These are phyloP conservation scores for Fusarium setosum DNA, from an alignment of 2,329 filamentous ascomycete species.

Conservation along the genomic window DNA sequence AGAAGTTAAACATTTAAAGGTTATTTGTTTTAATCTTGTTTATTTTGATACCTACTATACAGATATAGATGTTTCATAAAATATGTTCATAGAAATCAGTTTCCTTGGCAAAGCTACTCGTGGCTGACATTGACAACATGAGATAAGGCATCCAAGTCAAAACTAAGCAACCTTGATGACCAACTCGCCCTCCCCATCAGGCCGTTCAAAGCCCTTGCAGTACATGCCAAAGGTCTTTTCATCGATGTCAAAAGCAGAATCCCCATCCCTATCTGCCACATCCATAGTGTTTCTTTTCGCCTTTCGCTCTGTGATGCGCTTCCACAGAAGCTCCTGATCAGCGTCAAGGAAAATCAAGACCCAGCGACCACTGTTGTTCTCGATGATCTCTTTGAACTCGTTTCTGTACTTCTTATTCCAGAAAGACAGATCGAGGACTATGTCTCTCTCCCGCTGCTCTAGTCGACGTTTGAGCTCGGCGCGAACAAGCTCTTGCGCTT, in stretches of 20 bases:
- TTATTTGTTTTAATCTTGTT: no score
- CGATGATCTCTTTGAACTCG: conserved; percentile 42
- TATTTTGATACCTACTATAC: no score
- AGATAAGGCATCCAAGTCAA: no score
- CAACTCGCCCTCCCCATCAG: conserved; percentile 6
- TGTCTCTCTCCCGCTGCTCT: conserved; percentile 27
- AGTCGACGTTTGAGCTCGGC: conserved; percentile 18
- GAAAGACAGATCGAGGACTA: conserved; percentile 48
- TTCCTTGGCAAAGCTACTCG: no score
- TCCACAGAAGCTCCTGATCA: conserved; percentile 44
- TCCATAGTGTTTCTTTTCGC: conserved; percentile 15
- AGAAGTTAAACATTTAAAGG: no score
- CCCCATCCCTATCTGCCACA: conserved; percentile 1
- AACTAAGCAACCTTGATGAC: neutral
- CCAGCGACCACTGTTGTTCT: conserved; percentile 41
- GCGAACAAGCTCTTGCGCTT: neutral
- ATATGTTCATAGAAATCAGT: no score
- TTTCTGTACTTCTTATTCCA: conserved; percentile 46
- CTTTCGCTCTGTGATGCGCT: conserved; percentile 44
- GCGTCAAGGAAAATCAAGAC: conserved; percentile 44
- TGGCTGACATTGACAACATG: no score
- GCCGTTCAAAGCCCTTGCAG: neutral
- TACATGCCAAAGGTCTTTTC: conserved; percentile 1
- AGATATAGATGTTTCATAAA: no score
- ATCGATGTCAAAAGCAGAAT: conserved; percentile 13